Percentiles rank a stretch among this genome's conserved stretches.
These are phyloP conservation scores for Cokeromyces recurvatus DNA, from an alignment of 371 early-diverging fungal species.

Conservation along the genomic window DNA sequence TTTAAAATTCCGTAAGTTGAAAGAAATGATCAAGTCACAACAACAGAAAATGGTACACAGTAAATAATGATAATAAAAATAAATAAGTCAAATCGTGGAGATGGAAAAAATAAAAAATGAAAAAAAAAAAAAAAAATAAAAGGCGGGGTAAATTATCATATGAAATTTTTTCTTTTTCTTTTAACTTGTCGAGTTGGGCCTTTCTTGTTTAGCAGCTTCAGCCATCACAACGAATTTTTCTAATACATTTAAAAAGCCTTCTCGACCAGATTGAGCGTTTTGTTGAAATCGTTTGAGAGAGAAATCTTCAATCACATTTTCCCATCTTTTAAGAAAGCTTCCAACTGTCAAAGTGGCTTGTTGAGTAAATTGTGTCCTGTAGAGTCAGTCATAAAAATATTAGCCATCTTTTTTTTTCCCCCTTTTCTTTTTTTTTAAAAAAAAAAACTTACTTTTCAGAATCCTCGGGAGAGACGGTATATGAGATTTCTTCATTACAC, in stretches of 20 bases:
- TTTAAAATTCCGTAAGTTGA: no score
- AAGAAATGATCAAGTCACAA: no score
- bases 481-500: constrained; percentile 82
- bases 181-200: not conserved
- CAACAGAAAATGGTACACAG: no score
- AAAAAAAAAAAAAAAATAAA: no score
- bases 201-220: constrained; percentile 20
- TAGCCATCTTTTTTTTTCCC: not conserved
- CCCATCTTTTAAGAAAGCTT: constrained; percentile 70
- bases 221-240: constrained; percentile 49
- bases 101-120: no score
- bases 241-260: constrained; percentile 70
- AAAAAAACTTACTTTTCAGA: constrained; percentile 34
- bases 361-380: constrained; percentile 72
- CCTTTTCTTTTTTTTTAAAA: no score
- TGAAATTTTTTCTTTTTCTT: no score
- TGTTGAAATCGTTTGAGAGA: constrained; percentile 81
- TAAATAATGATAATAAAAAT: no score
- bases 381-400: not conserved
- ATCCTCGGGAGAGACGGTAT: constrained; percentile 54
- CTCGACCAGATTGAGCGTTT: constrained; percentile 77
- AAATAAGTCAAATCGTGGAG: no score
- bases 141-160: no score
- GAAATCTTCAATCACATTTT: constrained; percentile 82
- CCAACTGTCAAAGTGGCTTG: constrained; percentile 78